Evolutionary conservation across 164 flowering plant species (phyloP).

Genomic region (Cinnamomum micranthum): DNA sequence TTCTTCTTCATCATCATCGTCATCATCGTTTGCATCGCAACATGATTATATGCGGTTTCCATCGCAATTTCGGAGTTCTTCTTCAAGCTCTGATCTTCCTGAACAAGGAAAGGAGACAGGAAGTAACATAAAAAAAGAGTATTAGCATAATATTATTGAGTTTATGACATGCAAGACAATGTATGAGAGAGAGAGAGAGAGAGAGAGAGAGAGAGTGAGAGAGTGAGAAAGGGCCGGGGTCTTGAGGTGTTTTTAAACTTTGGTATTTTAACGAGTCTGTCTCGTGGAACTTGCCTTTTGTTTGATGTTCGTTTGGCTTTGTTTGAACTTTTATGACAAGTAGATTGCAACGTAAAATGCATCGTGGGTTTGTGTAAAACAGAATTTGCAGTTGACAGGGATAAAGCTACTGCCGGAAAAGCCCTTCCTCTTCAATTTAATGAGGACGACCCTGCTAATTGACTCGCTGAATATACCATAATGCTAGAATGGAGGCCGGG

Average conservation of each 20-base stretch:
- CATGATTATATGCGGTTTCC: conserved; percentile 8
- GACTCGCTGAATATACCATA: too few species aligned
- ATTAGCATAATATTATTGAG: not conserved
- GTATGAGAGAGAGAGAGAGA: not conserved
- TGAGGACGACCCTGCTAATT: too few species aligned
- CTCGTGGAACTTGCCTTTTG: too few species aligned
- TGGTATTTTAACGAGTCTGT: not conserved
- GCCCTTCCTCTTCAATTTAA: too few species aligned
- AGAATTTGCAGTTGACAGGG: too few species aligned
- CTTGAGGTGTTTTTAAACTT: not conserved
- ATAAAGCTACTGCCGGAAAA: too few species aligned
- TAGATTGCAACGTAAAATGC: too few species aligned
- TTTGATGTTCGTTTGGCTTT: too few species aligned
- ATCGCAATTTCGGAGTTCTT: conserved; percentile 23
- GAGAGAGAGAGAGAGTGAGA: not conserved
- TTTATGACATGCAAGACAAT: not conserved
- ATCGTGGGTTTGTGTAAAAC: too few species aligned
- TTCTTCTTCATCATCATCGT: conserved; percentile 22
- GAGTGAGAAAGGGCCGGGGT: not conserved
- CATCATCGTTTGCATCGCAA: conserved; percentile 13
- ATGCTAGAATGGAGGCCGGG: too few species aligned
- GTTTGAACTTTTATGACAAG: too few species aligned
- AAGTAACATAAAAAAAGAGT: conserved; percentile 8
- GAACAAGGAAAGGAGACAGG: conserved; percentile 17
- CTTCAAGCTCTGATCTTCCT: conserved; percentile 15